Evolutionary conservation across 2,329 filamentous ascomycete genomes (phyloP).

Genomic region (Grosmannia serpens): DNA sequence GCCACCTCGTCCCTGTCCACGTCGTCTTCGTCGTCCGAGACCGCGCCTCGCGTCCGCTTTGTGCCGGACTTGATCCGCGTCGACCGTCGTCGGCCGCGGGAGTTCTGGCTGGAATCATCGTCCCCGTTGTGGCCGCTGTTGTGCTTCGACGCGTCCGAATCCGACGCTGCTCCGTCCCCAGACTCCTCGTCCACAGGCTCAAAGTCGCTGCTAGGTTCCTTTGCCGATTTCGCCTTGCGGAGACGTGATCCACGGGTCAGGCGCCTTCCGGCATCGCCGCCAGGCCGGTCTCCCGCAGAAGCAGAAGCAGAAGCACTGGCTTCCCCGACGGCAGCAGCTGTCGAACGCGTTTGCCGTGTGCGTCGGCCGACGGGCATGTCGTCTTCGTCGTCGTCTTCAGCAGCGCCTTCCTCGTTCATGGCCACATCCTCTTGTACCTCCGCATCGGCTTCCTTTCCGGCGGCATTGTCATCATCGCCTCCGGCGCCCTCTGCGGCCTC

Average conservation of each 20-base stretch:
- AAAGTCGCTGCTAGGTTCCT: conserved; percentile 50
- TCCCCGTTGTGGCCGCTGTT: conserved; percentile 19
- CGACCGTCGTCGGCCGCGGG: conserved; percentile 33
- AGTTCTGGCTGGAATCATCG: conserved; percentile 35
- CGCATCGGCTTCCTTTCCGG: not conserved
- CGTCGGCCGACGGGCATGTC: conserved; percentile 30
- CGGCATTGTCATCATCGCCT: conserved; percentile 1
- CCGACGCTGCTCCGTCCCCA: conserved; percentile 38
- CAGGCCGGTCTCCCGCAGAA: not conserved
- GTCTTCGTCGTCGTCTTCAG: conserved; percentile 20
- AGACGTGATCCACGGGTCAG: conserved; percentile 33
- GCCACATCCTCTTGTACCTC: conserved; percentile 4
- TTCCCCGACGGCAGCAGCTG: conserved; percentile 1
- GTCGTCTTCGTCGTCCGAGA: conserved; percentile 46
- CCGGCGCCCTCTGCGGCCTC: not conserved
- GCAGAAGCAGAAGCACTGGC: not conserved
- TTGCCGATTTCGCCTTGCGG: conserved; percentile 32
- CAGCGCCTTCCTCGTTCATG: conserved; percentile 20
- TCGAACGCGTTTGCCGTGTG: conserved; percentile 6
- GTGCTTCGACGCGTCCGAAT: conserved; percentile 14
- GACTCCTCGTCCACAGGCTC: conserved; percentile 50
- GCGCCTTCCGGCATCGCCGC: conserved; percentile 22
- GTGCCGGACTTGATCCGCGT: conserved; percentile 26
- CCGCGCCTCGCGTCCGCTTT: conserved; percentile 32
- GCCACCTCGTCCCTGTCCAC: conserved; percentile 54